These are phyloP conservation scores for Endotrypanum monterogeii DNA, from an alignment of 208 protist genomes.

Conservation along the genomic window DNA sequence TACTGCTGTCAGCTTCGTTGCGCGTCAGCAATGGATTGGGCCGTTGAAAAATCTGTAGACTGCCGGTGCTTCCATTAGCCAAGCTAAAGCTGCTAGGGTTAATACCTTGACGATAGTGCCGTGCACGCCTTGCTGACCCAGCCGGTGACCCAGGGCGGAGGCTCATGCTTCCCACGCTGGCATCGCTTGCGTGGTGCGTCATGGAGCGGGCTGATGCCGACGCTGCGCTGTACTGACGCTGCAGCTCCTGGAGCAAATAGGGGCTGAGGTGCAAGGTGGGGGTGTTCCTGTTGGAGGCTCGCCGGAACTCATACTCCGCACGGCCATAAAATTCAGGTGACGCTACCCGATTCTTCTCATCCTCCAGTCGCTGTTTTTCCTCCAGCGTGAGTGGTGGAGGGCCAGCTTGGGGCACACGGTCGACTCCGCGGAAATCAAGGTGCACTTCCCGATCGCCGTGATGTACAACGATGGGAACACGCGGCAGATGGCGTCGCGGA, in stretches of 20 bases:
- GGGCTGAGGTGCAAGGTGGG: constrained; percentile 27
- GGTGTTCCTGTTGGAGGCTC: constrained; percentile 19
- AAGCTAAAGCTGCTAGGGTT: constrained; percentile 9
- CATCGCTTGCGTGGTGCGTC: constrained; percentile 14
- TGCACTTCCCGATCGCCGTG: constrained; percentile 33
- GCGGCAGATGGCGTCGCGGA: constrained; percentile 37
- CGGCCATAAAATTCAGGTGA: constrained; percentile 49
- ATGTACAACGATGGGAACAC: constrained; percentile 27
- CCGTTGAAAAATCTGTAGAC: background rate
- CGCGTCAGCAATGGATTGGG: constrained; percentile 3
- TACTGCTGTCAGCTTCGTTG: background rate
- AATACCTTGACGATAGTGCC: constrained; percentile 6
- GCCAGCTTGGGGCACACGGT: constrained; percentile 44
- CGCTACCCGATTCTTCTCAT: constrained; percentile 40
- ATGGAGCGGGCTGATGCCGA: constrained; percentile 1
- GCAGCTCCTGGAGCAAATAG: constrained; percentile 24
- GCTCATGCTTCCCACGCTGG: constrained; percentile 23
- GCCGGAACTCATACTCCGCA: constrained; percentile 32
- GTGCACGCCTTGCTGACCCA: constrained; percentile 21
- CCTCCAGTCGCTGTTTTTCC: constrained; percentile 36
- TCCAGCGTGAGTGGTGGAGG: constrained; percentile 44
- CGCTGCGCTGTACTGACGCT: constrained; percentile 21
- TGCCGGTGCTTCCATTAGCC: constrained; percentile 3
- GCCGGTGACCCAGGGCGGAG: constrained; percentile 27
- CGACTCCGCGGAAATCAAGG: constrained; percentile 35